phyloP scores from a whole-genome alignment of 768 basidiomycete species.

The Gymnopilus dilepis region DNA sequence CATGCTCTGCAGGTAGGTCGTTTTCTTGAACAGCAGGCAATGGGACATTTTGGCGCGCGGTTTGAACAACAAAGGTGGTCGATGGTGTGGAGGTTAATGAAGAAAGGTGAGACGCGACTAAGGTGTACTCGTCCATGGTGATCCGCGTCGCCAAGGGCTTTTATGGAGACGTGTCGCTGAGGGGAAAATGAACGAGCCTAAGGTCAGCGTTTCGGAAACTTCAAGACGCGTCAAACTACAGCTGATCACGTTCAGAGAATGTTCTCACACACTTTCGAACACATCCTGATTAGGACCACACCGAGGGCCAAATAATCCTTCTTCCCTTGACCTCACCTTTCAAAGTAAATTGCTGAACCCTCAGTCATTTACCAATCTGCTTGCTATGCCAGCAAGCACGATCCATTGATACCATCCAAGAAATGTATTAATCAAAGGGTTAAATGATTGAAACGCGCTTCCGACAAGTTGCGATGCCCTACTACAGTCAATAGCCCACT shows the following conservation, averaged over 20 bases:
- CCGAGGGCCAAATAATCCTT: too few relatives aligned
- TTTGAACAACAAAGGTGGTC: slow-evolving; percentile 58
- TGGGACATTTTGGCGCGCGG: slow-evolving; percentile 59
- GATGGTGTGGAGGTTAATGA: slow-evolving; percentile 62
- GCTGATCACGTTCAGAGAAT: slow-evolving; percentile 28
- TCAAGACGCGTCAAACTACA: slow-evolving; percentile 30
- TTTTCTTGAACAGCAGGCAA: slow-evolving; percentile 48
- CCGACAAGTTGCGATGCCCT: not conserved
- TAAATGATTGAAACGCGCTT: not conserved
- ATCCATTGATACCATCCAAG: not conserved
- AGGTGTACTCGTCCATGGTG: slow-evolving; percentile 43
- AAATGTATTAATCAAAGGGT: not conserved
- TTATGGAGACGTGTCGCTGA: not conserved
- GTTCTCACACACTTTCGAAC: slow-evolving; percentile 24
- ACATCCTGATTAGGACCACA: slow-evolving; percentile 3
- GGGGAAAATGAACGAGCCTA: not conserved
- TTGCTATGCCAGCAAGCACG: not conserved
- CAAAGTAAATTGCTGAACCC: not conserved
- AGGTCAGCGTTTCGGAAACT: slow-evolving; percentile 10
- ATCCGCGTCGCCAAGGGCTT: not conserved
- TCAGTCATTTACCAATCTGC: not conserved
- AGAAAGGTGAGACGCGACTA: slow-evolving; percentile 68
- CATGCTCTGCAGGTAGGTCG: slow-evolving; percentile 71
- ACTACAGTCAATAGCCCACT: not conserved
- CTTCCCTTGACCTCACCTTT: not conserved